Conservation (phyloP, 2,329 filamentous ascomycete genomes). For the Cordyceps cicadae region DNA sequence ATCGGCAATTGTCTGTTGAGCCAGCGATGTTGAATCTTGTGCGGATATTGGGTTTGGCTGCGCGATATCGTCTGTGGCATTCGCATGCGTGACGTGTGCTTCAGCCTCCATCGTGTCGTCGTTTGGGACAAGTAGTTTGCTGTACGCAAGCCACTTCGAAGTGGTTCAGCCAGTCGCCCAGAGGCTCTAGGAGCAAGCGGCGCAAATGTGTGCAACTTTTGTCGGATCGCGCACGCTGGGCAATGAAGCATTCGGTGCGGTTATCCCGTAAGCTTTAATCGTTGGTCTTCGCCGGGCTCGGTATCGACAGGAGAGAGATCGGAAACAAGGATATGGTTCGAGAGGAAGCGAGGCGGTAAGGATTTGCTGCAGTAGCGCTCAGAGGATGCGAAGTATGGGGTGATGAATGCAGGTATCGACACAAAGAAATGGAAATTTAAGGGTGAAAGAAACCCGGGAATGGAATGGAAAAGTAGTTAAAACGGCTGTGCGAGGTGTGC, state of each 20-base stretch:
- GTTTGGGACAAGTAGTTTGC: neutral
- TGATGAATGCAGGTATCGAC: neutral
- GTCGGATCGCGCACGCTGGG: neutral
- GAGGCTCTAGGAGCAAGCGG: neutral
- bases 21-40: constrained; percentile 31
- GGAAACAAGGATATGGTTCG: neutral
- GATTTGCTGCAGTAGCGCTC: neutral
- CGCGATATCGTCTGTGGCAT: constrained; percentile 39
- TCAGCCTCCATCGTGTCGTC: constrained; percentile 37
- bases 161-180: neutral
- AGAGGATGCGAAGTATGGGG: neutral
- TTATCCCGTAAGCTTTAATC: too few species aligned
- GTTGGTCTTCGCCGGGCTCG: neutral
- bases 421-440: neutral
- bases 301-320: neutral
- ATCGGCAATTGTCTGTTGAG: constrained; percentile 34
- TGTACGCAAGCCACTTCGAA: neutral
- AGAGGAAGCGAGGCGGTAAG: neutral
- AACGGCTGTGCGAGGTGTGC: neutral
- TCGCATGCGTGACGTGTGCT: constrained; percentile 29
- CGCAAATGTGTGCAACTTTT: neutral
- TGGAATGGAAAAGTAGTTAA: neutral
- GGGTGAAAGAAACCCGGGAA: neutral
- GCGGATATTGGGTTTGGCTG: constrained; percentile 42
- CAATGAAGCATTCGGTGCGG: neutral